Conservation (phyloP, 2,329 filamentous ascomycete genomes). For the Myriosclerotinia duriaeana region DNA sequence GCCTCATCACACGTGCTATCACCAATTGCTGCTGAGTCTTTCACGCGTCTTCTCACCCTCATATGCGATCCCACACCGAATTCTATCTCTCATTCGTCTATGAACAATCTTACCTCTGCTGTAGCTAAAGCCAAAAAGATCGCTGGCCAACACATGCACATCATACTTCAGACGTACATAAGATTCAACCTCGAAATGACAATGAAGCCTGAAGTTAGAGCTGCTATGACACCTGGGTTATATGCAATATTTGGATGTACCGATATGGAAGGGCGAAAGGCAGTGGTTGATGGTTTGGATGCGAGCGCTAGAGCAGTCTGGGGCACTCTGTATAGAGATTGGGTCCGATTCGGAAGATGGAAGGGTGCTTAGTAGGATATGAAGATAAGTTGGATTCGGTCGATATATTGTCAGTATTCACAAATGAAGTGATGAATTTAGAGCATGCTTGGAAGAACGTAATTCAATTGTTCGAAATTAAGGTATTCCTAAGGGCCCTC, state of each 20-base stretch:
- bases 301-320: slow-evolving; percentile 58
- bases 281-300: slow-evolving; percentile 61
- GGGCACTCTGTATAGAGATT: slow-evolving; percentile 58
- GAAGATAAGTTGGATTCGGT: neutral
- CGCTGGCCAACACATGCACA: slow-evolving; percentile 61
- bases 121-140: slow-evolving; percentile 61
- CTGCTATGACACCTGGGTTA: slow-evolving; percentile 57
- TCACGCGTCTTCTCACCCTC: slow-evolving; percentile 49
- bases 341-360: slow-evolving; percentile 39
- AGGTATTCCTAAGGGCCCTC: neutral
- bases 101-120: slow-evolving; percentile 55
- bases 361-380: slow-evolving; percentile 5
- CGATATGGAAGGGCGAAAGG: slow-evolving; percentile 56
- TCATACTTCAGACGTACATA: slow-evolving; percentile 59
- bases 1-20: slow-evolving; percentile 42
- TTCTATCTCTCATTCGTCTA: slow-evolving; percentile 49
- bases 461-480: neutral
- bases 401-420: neutral
- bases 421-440: neutral
- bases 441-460: neutral
- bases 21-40: slow-evolving; percentile 48
- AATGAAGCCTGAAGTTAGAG: slow-evolving; percentile 52
- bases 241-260: slow-evolving; percentile 51
- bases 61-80: slow-evolving; percentile 60
- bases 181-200: slow-evolving; percentile 59